Evolutionary conservation across 495 filamentous ascomycete species (phyloP).

Genomic region (Penicillium desertorum): DNA sequence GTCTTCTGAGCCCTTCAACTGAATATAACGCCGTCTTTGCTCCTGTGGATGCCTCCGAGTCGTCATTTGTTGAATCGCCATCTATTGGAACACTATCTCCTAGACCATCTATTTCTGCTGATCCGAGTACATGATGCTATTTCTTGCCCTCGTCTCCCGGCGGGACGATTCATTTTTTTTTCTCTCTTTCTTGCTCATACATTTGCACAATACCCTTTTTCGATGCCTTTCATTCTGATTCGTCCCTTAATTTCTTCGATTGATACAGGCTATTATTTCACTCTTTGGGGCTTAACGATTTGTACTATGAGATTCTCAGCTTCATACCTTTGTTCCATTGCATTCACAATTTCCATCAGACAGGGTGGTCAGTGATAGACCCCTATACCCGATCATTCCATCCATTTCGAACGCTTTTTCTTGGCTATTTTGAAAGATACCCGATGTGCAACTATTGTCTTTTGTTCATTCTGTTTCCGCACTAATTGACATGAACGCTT

Average conservation of each 20-base stretch:
- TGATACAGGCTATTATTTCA: slow-evolving; percentile 13
- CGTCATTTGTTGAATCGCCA: slow-evolving; percentile 15
- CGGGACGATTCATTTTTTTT: slow-evolving; percentile 19
- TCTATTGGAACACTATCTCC: slow-evolving; percentile 10
- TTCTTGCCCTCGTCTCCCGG: slow-evolving; percentile 29
- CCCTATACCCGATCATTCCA: slow-evolving; percentile 5
- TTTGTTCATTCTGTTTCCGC: slow-evolving; percentile 1
- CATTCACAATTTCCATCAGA: slow-evolving; percentile 5
- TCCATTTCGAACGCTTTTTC: slow-evolving; percentile 2
- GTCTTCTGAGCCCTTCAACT: slow-evolving; percentile 35
- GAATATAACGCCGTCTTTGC: slow-evolving; percentile 16
- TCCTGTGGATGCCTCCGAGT: slow-evolving; percentile 8
- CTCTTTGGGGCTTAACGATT: slow-evolving; percentile 1
- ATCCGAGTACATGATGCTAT: slow-evolving; percentile 4
- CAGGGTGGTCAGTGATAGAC: slow-evolving; percentile 3
- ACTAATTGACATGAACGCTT: slow-evolving; percentile 1
- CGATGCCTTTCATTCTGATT: slow-evolving; percentile 14
- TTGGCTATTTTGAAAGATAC: slow-evolving; percentile 31
- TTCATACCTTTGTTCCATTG: slow-evolving; percentile 13
- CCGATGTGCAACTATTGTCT: slow-evolving; percentile 23
- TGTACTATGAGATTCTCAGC: slow-evolving; percentile 13
- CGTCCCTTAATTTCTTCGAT: slow-evolving; percentile 6
- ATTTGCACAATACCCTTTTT: slow-evolving; percentile 29
- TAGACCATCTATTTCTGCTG: slow-evolving; percentile 2
- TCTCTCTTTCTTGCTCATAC: slow-evolving; percentile 13